A percentile compares a stretch with the other conserved stretches of the same genome.
Conservation (phyloP, 768 basidiomycete genomes). For the Lentinula sp. region DNA sequence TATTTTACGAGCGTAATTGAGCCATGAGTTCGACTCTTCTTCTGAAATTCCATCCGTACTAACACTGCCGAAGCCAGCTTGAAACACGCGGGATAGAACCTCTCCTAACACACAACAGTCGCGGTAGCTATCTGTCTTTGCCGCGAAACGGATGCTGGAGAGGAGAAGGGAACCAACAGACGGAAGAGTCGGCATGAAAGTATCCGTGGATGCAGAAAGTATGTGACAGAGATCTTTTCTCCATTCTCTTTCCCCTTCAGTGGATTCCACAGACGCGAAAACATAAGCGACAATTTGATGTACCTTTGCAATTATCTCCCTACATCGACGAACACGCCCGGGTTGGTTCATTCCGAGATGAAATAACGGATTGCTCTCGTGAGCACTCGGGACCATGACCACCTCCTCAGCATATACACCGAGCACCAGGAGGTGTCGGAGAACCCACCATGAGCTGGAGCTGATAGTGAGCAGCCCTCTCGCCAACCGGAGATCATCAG, state of each 20-base stretch:
- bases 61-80: neutral
- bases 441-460: slow-evolving; percentile 59
- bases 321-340: slow-evolving; percentile 15
- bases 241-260: slow-evolving; percentile 30
- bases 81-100: slow-evolving; percentile 53
- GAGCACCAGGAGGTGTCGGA: slow-evolving; percentile 66
- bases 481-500: slow-evolving; percentile 54
- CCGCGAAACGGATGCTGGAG: slow-evolving; percentile 24
- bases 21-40: slow-evolving; percentile 73
- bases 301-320: slow-evolving; percentile 37
- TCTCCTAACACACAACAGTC: slow-evolving; percentile 55
- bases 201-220: neutral
- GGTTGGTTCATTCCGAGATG: neutral
- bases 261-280: slow-evolving; percentile 38
- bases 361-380: neutral
- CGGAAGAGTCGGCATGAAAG: neutral
- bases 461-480: slow-evolving; percentile 19
- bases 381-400: slow-evolving; percentile 42
- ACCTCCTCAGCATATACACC: slow-evolving; percentile 59
- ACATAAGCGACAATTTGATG: slow-evolving; percentile 60
- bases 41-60: slow-evolving; percentile 41
- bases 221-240: slow-evolving; percentile 15
- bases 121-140: slow-evolving; percentile 37
- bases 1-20: slow-evolving; percentile 57
- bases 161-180: slow-evolving; percentile 21